Evolutionary conservation across 345 rosid species (phyloP), one percentile per base, ranked within the genome.

Genomic region (Microthlaspi erraticum): DNA sequence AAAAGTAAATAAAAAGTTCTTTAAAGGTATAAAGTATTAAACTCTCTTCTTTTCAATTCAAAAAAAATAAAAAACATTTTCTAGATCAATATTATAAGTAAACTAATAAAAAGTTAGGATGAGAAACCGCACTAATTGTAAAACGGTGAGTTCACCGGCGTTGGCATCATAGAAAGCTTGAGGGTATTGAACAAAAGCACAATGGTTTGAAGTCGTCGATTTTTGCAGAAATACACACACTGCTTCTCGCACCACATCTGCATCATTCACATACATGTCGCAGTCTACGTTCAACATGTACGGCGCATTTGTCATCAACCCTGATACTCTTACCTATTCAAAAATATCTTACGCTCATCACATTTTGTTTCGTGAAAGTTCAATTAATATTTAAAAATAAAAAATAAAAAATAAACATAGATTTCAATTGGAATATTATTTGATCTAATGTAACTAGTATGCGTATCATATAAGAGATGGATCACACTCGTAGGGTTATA

Each of bases 201-300:
- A 64, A 0, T 78, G 78, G n/a, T 18, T 51, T 65, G 69, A 78
- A 0, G 50, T 56, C 6, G 37, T 14, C 4, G 81, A 53, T 0
- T 69, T 75, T 0, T 45, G 36, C 5, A 86, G 59, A 18, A 86
- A 73, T 8, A 80, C 48, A 60, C 91, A 89, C 81, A 82, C 76
- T 13, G 94, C 88, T 36, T 79, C 83, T 10, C 60, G 52, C 55
- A 86, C 51, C 46, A 82, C 75, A 9, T 81, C 58, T 3, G 93
- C 83, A 65, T 86, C 84, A 64, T 86, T 83, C 1, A 16, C 88
- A 50, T 51, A 88, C 89, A 85, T 88, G 55, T 90, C 95, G 16
- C 95, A 92, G 60, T 92, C 96, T 14, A 92, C 83, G 63, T 90
- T 92, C 44, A 90, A 63, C 84, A 90, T 85, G 81, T 77, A 79